A percentile compares a stretch with the other conserved stretches of the same genome.
Evolutionary conservation across 257 asterid genomes (phyloP).

Genomic region (Solanum appendiculatum): DNA sequence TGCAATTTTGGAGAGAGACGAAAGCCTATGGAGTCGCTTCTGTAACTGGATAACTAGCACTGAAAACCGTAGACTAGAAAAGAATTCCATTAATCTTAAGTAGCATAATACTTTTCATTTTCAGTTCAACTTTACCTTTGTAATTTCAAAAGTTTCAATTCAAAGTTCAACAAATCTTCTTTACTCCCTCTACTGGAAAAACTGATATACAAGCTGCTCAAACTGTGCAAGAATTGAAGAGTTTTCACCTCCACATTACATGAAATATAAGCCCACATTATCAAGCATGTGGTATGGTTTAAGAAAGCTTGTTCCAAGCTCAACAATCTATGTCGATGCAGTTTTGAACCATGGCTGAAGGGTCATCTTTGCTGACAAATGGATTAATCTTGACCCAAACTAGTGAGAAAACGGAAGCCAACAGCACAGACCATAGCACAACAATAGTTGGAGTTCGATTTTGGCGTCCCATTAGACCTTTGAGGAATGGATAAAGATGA

Average conservation of each 20-base stretch:
- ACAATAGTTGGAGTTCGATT: slow-evolving; percentile 92
- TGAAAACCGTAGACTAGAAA: neutral
- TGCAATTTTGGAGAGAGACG: no score
- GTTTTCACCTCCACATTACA: neutral
- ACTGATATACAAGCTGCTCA: neutral
- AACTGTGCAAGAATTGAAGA: neutral
- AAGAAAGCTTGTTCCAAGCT: slow-evolving; percentile 4
- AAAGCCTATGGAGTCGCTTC: no score
- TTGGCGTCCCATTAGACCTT: slow-evolving; percentile 92
- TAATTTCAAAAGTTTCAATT: neutral
- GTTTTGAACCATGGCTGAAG: slow-evolving; percentile 40
- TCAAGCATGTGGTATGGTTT: neutral
- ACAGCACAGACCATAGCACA: slow-evolving; percentile 78
- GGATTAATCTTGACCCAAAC: slow-evolving; percentile 96
- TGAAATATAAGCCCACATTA: neutral
- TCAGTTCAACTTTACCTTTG: neutral
- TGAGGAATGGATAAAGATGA: slow-evolving; percentile 89
- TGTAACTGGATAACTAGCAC: no score
- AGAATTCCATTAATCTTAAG: neutral
- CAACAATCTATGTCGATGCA: slow-evolving; percentile 87
- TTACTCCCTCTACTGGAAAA: neutral
- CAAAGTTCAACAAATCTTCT: neutral
- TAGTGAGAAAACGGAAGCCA: slow-evolving; percentile 93
- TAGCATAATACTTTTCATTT: neutral
- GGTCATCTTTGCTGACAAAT: slow-evolving; percentile 44